Conservation (phyloP, 2,329 filamentous ascomycete species). For the Cladophialophora bantiana region DNA sequence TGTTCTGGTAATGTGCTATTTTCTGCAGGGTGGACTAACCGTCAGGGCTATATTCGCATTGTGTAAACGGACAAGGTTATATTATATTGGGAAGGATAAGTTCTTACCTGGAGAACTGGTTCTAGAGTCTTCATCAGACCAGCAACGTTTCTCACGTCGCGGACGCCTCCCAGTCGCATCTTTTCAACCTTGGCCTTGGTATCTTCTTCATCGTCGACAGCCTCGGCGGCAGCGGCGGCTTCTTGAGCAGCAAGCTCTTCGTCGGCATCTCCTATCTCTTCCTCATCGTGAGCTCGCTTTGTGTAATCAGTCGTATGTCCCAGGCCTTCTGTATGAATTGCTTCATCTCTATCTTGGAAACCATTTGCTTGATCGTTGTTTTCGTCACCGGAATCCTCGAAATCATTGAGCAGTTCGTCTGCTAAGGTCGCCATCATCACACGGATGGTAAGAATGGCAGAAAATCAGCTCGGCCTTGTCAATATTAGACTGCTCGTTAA, state of each 20-base stretch:
- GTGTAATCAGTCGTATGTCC: conserved; percentile 43
- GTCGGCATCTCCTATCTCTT: conserved; percentile 40
- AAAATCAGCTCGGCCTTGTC: conserved; percentile 10
- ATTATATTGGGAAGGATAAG: conserved; percentile 44
- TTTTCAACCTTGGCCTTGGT: conserved; percentile 81
- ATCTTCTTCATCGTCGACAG: conserved; percentile 68
- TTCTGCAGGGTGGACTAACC: conserved; percentile 68
- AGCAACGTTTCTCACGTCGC: conserved; percentile 80
- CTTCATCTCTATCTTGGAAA: conserved; percentile 52
- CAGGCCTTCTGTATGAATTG: conserved; percentile 22
- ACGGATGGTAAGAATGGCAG: not conserved
- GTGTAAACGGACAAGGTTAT: conserved; percentile 66
- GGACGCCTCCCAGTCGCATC: conserved; percentile 75
- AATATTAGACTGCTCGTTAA: not conserved
- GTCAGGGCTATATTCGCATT: conserved; percentile 68
- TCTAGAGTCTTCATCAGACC: conserved; percentile 81
- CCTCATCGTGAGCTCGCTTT: conserved; percentile 49
- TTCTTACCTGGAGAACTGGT: conserved; percentile 81
- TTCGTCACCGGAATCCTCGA: conserved; percentile 84
- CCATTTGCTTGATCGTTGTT: conserved; percentile 66
- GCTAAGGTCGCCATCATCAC: conserved; percentile 81
- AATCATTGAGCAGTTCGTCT: conserved; percentile 90
- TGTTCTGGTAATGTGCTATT: conserved; percentile 77
- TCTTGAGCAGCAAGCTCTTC: conserved; percentile 41
- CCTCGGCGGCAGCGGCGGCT: conserved; percentile 62